These are phyloP conservation scores for Teratosphaeria epicoccoides DNA, from an alignment of 2,329 filamentous ascomycete genomes.

Conservation along the genomic window DNA sequence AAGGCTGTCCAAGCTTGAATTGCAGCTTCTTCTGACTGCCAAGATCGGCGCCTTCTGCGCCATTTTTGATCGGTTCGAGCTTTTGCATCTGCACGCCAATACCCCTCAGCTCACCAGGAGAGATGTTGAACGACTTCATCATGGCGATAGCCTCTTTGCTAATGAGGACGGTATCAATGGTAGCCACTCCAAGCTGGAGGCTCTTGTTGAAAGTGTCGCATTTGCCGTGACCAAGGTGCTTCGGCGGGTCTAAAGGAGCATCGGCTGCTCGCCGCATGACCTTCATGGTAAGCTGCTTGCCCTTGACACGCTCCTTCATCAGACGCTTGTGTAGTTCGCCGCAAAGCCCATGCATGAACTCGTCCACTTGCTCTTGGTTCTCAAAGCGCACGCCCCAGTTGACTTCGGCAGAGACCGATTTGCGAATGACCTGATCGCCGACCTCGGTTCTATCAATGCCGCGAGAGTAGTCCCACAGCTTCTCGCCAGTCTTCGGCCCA, in stretches of 20 bases:
- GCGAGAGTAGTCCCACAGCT: conserved; percentile 77
- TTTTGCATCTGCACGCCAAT: conserved; percentile 90
- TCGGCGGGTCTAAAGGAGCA: conserved; percentile 81
- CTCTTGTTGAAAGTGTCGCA: conserved; percentile 94
- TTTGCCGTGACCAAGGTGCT: conserved; percentile 88
- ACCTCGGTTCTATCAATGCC: conserved; percentile 82
- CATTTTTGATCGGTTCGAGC: conserved; percentile 64
- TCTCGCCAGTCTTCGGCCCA: conserved; percentile 87
- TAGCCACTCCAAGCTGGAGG: conserved; percentile 68
- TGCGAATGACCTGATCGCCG: conserved; percentile 72
- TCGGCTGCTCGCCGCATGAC: conserved; percentile 81
- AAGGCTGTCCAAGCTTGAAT: conserved; percentile 50
- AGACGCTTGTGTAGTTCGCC: conserved; percentile 74
- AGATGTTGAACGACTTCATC: conserved; percentile 69
- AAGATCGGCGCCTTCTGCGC: conserved; percentile 43
- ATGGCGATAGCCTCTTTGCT: conserved; percentile 78
- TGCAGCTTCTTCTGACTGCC: conserved; percentile 70
- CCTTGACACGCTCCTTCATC: conserved; percentile 73
- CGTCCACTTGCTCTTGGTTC: conserved; percentile 82
- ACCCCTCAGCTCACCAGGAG: conserved; percentile 84
- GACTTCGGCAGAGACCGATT: conserved; percentile 93
- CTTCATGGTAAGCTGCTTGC: conserved; percentile 82
- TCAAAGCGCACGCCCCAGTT: conserved; percentile 97
- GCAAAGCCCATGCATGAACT: conserved; percentile 77
- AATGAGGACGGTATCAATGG: conserved; percentile 60